Evolutionary conservation across 225 moss, liverwort and hornwort species (phyloP).

Genomic region (Sphagnum tenellum): DNA sequence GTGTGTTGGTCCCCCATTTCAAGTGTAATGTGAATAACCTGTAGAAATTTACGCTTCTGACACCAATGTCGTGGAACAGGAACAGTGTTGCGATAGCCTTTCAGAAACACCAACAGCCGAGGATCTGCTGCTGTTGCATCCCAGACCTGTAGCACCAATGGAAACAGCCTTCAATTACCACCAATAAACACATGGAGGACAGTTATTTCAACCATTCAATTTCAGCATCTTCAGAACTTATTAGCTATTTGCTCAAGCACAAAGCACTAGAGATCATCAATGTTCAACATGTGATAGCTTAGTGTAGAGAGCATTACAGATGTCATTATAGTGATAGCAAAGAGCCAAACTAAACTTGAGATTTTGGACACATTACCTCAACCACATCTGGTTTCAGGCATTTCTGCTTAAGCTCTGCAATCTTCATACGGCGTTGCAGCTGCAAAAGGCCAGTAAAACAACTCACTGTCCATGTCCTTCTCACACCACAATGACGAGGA

Average conservation of each 20-base stretch:
- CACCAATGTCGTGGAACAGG: conserved; percentile 99
- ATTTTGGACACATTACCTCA: conserved; percentile 40
- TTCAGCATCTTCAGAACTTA: too few relatives aligned
- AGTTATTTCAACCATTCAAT: too few relatives aligned
- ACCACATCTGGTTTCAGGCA: conserved; percentile 98
- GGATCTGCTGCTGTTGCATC: conserved; percentile 99
- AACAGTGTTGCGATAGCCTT: conserved; percentile 97
- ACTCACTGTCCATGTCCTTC: too few relatives aligned
- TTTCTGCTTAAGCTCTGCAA: conserved; percentile 98
- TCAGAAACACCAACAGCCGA: conserved; percentile 87
- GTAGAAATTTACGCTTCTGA: conserved; percentile 98
- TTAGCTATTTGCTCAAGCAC: too few relatives aligned
- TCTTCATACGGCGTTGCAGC: conserved; percentile 97
- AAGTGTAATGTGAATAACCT: conserved; percentile 69
- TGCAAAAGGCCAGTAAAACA: conserved; percentile 21
- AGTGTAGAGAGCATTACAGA: too few relatives aligned
- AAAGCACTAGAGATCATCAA: too few relatives aligned
- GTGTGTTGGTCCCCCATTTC: conserved; percentile 47
- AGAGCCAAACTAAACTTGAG: too few relatives aligned
- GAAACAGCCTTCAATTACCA: too few relatives aligned
- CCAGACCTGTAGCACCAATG: conserved; percentile 55
- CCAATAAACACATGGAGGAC: too few relatives aligned
- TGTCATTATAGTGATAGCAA: too few relatives aligned
- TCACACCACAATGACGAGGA: too few relatives aligned
- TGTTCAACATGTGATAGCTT: too few relatives aligned